Percentiles rank a stretch among this genome's conserved stretches.
These are phyloP conservation scores for Astrothelium macrocarpum DNA, from an alignment of 495 filamentous ascomycete genomes.

Conservation along the genomic window DNA sequence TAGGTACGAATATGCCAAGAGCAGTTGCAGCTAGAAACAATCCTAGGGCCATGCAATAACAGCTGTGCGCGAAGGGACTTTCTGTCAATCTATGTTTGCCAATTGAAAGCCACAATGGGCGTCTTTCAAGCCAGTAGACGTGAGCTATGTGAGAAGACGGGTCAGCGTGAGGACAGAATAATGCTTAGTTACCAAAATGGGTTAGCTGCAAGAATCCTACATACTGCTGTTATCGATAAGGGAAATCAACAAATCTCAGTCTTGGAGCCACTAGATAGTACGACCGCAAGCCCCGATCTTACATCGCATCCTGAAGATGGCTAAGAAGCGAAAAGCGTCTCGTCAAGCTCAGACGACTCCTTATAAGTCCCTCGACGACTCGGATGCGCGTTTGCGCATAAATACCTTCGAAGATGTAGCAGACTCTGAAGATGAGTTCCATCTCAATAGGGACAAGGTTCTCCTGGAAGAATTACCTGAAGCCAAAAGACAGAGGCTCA, in stretches of 20 bases:
- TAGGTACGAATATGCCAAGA: slow-evolving; percentile 38
- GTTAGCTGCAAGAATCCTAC: background rate
- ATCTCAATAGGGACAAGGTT: slow-evolving; percentile 71
- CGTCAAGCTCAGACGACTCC: background rate
- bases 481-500: slow-evolving; percentile 56
- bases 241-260: background rate
- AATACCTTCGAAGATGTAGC: slow-evolving; percentile 75
- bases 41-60: slow-evolving; percentile 25
- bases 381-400: slow-evolving; percentile 31
- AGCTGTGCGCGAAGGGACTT: background rate
- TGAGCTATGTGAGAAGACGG: no score
- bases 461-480: slow-evolving; percentile 70
- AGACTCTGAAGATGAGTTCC: slow-evolving; percentile 88
- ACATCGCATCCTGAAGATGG: slow-evolving; percentile 7
- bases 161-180: no score
- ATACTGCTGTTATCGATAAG: slow-evolving; percentile 4
- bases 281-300: background rate
- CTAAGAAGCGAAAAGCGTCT: slow-evolving; percentile 4
- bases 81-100: background rate
- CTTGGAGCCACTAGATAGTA: slow-evolving; percentile 1
- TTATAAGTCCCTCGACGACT: background rate
- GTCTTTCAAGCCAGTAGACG: background rate
- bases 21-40: slow-evolving; percentile 33
- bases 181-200: background rate
- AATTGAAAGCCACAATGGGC: background rate